Base-by-base conservation (phyloP, 1,139 yeast genomes). In the Candida glucosophila region DNA sequence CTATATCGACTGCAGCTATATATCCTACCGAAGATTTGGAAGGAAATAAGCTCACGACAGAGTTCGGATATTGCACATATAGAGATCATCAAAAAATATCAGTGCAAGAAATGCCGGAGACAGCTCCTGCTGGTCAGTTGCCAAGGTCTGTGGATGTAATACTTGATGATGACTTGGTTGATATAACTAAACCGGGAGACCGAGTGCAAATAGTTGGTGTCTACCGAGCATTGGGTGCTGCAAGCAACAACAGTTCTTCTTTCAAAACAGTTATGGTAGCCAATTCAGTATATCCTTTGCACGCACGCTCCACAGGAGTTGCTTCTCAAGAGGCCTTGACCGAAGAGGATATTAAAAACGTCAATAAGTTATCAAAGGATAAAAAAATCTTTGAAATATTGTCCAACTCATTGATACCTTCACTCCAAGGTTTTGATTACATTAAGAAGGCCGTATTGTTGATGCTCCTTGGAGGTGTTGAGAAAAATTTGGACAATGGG, bases 61-160 rank as follows among this genome's bases (percentile, higher is more conserved):
- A 90, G 49, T 90, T 83, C 47, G 99, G 99, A 4, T 82, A 78
- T 48, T 80, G 92, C 12, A 85, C 94, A 12, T 90, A 85, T 50
- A 70, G 90, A 41, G 98, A 90, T 54, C 96, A 90, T 48, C 99
- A 90, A 55, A 81, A 86, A 23, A 70, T 90, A 19, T 76, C 95
- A 0, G 80, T 90, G 19, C 99, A 90, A 54, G 99, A 90, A 58
- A 83, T 92, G 90, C 99, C 98, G 1, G 99, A 90, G 57, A 71
- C 80, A 39, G 96, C 98, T 0, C 98, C 98, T 11, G 94, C 97
- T 2, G 98, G 99, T 32, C 98, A 90, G 55, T 65, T 90, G 36
- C 98, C 99, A 21, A 67, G 98, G 40, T 78, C 95, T 2, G 73
- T 90, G 20, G 98, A 90, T 47, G 81, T 90, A 19, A 72, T 90